Conservation (phyloP, 1,139 yeast species). For the Scheffersomyces insectosa region DNA sequence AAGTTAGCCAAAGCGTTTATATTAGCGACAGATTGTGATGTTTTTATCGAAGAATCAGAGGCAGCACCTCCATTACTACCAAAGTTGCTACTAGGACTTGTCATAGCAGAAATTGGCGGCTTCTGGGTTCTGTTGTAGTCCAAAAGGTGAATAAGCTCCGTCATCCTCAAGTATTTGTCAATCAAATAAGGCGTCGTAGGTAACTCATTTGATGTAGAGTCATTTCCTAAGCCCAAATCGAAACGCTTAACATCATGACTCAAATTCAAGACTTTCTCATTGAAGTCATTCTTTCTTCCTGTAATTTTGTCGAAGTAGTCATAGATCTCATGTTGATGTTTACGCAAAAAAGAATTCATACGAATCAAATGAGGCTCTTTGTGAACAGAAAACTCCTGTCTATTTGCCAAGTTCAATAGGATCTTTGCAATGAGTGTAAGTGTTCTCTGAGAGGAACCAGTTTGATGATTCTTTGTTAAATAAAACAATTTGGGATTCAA, state of each 20-base stretch:
- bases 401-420: slow-evolving; percentile 74
- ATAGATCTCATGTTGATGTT: slow-evolving; percentile 56
- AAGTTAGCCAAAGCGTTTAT: neutral
- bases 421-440: slow-evolving; percentile 82
- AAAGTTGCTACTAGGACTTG: slow-evolving; percentile 7
- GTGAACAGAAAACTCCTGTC: slow-evolving; percentile 67
- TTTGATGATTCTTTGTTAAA: slow-evolving; percentile 68
- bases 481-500: slow-evolving; percentile 84
- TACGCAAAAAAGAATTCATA: slow-evolving; percentile 67
- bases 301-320: slow-evolving; percentile 76
- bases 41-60: slow-evolving; percentile 9
- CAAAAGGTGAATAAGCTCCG: slow-evolving; percentile 55
- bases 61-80: slow-evolving; percentile 9
- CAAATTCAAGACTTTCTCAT: slow-evolving; percentile 56
- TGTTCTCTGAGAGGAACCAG: slow-evolving; percentile 72
- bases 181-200: slow-evolving; percentile 71
- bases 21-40: slow-evolving; percentile 2
- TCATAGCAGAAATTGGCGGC: neutral
- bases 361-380: slow-evolving; percentile 80
- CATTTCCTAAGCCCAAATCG: slow-evolving; percentile 48
- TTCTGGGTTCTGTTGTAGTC: slow-evolving; percentile 16
- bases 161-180: slow-evolving; percentile 62
- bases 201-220: slow-evolving; percentile 51
- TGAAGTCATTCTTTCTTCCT: slow-evolving; percentile 66
- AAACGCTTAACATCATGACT: slow-evolving; percentile 57